These are phyloP conservation scores for Populus deltoides DNA, from an alignment of 345 rosid species.

Conservation along the genomic window DNA sequence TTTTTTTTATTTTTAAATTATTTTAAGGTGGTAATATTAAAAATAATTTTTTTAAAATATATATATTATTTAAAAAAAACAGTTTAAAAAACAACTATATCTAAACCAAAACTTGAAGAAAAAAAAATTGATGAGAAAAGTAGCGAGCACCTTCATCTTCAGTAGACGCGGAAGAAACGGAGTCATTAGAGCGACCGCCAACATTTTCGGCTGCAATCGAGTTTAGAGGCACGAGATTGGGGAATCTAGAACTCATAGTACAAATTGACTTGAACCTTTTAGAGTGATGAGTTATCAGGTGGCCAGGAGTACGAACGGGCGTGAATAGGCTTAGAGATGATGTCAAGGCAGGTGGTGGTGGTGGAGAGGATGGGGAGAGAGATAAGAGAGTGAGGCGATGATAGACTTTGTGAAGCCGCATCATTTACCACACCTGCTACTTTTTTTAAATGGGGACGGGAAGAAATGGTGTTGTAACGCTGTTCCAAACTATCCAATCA, in stretches of 20 bases:
- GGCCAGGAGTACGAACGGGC: conserved; percentile 24
- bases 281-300: conserved; percentile 31
- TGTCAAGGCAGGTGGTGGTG: conserved; percentile 15
- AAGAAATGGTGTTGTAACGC: background rate
- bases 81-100: too few species aligned
- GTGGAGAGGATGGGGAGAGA: conserved; percentile 25
- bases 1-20: too few species aligned
- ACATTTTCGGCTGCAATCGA: conserved; percentile 47
- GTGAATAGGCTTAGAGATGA: conserved; percentile 27
- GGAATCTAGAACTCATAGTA: conserved; percentile 32
- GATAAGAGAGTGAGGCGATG: conserved; percentile 44
- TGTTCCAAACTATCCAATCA: background rate
- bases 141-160: conserved; percentile 53
- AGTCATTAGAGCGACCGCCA: conserved; percentile 33
- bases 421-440: conserved; percentile 15
- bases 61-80: too few species aligned
- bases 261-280: conserved; percentile 19
- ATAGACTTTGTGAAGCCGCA: conserved; percentile 46
- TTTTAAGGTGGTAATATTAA: too few species aligned
- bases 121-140: background rate
- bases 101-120: background rate
- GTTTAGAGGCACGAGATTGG: conserved; percentile 41
- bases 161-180: conserved; percentile 18
- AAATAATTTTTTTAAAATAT: too few species aligned
- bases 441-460: too few species aligned